phyloP scores from a whole-genome alignment of 495 filamentous ascomycete genomes.

The Lepraria neglecta region DNA sequence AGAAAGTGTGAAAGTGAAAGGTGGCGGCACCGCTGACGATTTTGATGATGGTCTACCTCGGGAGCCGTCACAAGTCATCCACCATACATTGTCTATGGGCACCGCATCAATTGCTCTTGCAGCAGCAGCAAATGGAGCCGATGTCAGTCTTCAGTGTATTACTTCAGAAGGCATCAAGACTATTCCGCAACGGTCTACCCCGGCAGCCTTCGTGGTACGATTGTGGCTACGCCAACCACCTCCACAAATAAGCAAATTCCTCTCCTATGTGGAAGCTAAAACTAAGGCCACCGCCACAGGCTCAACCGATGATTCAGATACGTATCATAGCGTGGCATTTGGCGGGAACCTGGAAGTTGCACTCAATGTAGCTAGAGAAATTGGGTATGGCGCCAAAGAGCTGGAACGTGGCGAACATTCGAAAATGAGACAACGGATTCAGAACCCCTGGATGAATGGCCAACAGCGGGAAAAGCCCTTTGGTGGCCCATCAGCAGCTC shows the following conservation, averaged over 20 bases:
- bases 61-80: neutral
- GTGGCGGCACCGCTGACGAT: neutral
- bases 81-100: neutral
- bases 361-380: neutral
- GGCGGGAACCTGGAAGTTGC: neutral
- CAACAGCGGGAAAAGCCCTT: neutral
- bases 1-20: too few relatives aligned
- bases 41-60: neutral
- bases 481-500: too few relatives aligned
- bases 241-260: neutral
- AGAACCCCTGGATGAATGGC: neutral
- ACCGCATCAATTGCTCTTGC: neutral
- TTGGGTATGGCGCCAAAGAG: neutral
- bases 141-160: neutral
- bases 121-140: neutral
- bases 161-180: neutral
- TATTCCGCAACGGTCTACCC: neutral
- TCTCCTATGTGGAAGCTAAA: neutral
- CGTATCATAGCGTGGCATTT: neutral
- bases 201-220: neutral
- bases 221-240: neutral
- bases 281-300: neutral
- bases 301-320: neutral
- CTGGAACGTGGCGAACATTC: neutral
- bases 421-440: neutral